Evolutionary conservation across 306 rosid genomes (phyloP), one percentile per base, ranked within the genome.

Genomic region (Biancaea sappan): DNA sequence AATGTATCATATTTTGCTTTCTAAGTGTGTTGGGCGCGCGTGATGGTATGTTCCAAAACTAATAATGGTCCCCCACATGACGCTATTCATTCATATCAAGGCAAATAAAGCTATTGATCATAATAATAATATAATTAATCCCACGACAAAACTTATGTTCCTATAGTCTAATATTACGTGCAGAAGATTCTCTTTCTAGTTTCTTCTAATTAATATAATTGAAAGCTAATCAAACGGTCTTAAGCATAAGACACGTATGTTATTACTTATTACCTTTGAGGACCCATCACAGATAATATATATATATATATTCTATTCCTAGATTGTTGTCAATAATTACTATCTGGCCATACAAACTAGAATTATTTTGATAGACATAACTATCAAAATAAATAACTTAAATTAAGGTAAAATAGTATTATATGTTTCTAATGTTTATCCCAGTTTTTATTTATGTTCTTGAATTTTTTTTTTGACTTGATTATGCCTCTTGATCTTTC

Each of bases 41-140:
- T 62, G 74, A 57, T 44, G 74, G 24, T 22, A 11, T 16, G 11
- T 64, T 53, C 57, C 24, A 54, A 75, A 70, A 38, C 9, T n/a
- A 65, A 51, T 16, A 48, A 76, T 80, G 82, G 78, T 80, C 84
- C 73, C 66, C 79, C 77, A 34, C 73, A 34, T 61, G 69, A 82
- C 51, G 16, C 50, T 66, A 22, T 71, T 32, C 62, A 66, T 76
- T 58, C 52, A 72, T 29, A 66, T n/a, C 64, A 46, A 19, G 46
- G 73, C 72, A 25, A 19, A 15, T 40, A 69, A 52, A 78, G 18
- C 8, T 63, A 48, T 63, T 48, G 8, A 73, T 74, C 70, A 78
- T 62, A 74, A 46, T 70, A 69, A 40, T 54, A 51, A n/a, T n/a
- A n/a, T n/a, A n/a, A n/a, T n/a, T n/a, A n/a, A 52, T 52, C 63